Percentiles rank a stretch among this genome's conserved stretches.
These are phyloP conservation scores for Ceratocystis variospora DNA, from an alignment of 2,329 filamentous ascomycete species.

Conservation along the genomic window DNA sequence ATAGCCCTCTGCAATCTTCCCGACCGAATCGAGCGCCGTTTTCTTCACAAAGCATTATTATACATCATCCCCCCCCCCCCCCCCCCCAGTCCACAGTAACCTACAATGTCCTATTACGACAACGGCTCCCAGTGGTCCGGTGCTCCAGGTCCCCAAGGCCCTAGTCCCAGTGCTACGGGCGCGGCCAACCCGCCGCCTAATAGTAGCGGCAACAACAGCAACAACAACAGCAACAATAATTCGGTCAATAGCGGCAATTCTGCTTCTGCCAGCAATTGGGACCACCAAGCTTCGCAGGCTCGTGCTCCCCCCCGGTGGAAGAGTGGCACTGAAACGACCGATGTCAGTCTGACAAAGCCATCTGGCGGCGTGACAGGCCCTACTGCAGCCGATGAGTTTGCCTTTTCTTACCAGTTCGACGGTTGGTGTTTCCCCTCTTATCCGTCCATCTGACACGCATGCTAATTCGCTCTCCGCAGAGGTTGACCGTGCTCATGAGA, in stretches of 20 bases:
- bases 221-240: conserved; percentile 23
- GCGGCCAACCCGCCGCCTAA: conserved; percentile 1
- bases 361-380: conserved; percentile 65
- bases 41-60: neutral
- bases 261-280: conserved; percentile 29
- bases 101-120: conserved; percentile 19
- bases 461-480: conserved; percentile 40
- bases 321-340: conserved; percentile 1
- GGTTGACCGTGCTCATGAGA: conserved; percentile 90
- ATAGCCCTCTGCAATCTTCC: neutral
- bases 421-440: conserved; percentile 44
- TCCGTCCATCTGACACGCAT: neutral
- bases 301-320: conserved; percentile 24
- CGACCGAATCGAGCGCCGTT: neutral
- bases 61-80: neutral
- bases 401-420: conserved; percentile 80
- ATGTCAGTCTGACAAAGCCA: conserved; percentile 15
- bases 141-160: conserved; percentile 12
- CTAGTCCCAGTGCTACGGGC: neutral
- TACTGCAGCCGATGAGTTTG: conserved; percentile 60
- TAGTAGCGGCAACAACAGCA: conserved; percentile 23
- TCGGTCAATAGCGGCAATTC: neutral
- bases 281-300: conserved; percentile 33
- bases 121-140: conserved; percentile 18
- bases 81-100: neutral